Evolutionary conservation across 345 rosid genomes (phyloP).

Genomic region (Eucalyptus sideroxylon): DNA sequence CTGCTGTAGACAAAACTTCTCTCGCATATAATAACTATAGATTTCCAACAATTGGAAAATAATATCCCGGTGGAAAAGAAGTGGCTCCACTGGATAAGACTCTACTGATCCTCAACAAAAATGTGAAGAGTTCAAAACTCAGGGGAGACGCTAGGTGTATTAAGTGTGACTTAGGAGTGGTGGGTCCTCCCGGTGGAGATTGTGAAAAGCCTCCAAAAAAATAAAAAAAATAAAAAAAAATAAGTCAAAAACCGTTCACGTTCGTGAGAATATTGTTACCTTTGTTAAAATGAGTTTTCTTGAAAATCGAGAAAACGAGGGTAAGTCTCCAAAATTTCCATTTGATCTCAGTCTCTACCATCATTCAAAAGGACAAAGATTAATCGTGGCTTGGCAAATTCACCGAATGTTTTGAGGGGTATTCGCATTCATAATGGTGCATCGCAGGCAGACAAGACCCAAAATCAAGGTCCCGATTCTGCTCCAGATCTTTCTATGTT

Average conservation of each 20-base stretch:
- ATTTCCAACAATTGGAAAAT: neutral
- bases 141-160: no score
- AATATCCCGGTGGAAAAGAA: accelerated
- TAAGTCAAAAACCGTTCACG: neutral
- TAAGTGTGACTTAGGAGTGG: no score
- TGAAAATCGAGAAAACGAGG: neutral
- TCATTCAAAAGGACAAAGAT: neutral
- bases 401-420: neutral
- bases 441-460: slow-evolving; percentile 70
- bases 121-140: no score
- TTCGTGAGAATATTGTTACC: neutral
- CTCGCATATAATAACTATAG: neutral
- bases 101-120: no score
- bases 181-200: neutral
- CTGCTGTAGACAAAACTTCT: neutral
- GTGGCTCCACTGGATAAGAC: no score
- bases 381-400: neutral
- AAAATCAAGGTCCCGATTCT: slow-evolving; percentile 39
- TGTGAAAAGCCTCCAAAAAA: no score
- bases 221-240: no score
- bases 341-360: neutral
- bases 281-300: neutral
- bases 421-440: neutral
- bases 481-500: slow-evolving; percentile 57
- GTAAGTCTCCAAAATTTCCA: neutral